Conservation (phyloP, 805 yeast genomes). For the Nakazawaea ishiwadae region DNA sequence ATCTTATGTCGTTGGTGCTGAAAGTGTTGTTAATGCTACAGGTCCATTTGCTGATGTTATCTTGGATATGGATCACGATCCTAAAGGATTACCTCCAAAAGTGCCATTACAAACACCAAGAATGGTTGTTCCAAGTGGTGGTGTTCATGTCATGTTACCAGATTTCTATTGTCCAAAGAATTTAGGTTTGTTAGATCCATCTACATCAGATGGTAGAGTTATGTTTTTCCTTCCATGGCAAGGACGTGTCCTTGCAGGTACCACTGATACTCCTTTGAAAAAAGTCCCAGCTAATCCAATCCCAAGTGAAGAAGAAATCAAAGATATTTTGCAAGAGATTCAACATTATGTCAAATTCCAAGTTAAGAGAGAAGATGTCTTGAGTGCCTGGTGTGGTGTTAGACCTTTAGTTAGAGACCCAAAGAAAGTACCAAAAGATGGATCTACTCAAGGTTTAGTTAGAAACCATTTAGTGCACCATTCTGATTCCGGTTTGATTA, state of each 20-base stretch:
- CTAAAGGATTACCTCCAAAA: constrained; percentile 58
- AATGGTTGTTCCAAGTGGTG: constrained; percentile 93
- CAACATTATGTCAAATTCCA: constrained; percentile 88
- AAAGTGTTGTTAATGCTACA: constrained; percentile 83
- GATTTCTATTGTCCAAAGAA: constrained; percentile 86
- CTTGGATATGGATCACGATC: constrained; percentile 79
- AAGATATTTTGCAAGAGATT: constrained; percentile 80
- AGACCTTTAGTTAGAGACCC: constrained; percentile 92
- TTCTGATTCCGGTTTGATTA: constrained; percentile 64
- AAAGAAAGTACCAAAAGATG: constrained; percentile 37
- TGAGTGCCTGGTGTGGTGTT: constrained; percentile 96
- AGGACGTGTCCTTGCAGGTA: constrained; percentile 93
- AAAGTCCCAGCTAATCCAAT: constrained; percentile 70
- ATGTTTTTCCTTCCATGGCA: constrained; percentile 98
- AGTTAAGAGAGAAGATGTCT: constrained; percentile 83
- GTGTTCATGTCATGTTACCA: constrained; percentile 90
- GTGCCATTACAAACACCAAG: constrained; percentile 41
- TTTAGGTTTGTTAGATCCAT: constrained; percentile 87
- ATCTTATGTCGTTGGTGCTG: constrained; percentile 58
- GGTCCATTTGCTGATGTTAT: constrained; percentile 88
- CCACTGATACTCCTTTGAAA: constrained; percentile 85
- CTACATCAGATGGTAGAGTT: constrained; percentile 92
- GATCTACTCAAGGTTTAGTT: constrained; percentile 80
- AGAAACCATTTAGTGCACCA: constrained; percentile 80
- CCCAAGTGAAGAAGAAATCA: constrained; percentile 84